A percentile compares a stretch with the other conserved stretches of the same genome.
Conservation (phyloP, 306 rosid species). For the Betula pendula region DNA sequence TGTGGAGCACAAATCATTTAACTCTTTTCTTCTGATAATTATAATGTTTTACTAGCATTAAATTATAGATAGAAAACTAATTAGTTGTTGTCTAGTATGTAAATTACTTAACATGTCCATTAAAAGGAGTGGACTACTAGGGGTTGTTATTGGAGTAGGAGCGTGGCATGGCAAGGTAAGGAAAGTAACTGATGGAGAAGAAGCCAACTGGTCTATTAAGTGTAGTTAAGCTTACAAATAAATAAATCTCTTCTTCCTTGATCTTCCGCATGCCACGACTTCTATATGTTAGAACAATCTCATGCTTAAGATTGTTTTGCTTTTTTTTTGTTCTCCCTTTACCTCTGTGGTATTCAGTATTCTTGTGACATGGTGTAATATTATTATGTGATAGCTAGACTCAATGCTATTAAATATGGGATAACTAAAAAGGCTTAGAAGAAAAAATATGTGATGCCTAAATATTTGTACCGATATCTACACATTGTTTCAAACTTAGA, state of each 20-base stretch:
- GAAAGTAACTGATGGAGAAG: not conserved
- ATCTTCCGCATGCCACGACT: not conserved
- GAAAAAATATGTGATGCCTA: not conserved
- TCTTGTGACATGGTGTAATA: not conserved
- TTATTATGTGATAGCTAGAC: not conserved
- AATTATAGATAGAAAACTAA: not conserved
- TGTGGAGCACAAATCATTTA: not conserved
- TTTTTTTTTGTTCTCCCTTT: not conserved
- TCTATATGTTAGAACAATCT: not conserved
- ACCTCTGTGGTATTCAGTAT: not conserved
- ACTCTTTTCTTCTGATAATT: not conserved
- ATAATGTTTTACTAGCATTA: not conserved
- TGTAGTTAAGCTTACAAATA: too few relatives aligned
- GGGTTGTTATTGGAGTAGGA: not conserved
- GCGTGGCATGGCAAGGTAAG: not conserved
- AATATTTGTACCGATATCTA: not conserved
- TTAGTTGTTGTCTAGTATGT: not conserved
- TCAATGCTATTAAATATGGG: not conserved
- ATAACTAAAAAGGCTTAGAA: not conserved
- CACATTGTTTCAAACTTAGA: not conserved
- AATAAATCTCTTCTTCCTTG: not conserved
- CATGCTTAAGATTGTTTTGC: not conserved
- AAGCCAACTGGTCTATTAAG: not conserved
- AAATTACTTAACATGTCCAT: not conserved
- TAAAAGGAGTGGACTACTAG: not conserved